These are phyloP conservation scores for Aspergillus costaricaensis DNA, from an alignment of 2,329 filamentous ascomycete genomes.

Conservation along the genomic window DNA sequence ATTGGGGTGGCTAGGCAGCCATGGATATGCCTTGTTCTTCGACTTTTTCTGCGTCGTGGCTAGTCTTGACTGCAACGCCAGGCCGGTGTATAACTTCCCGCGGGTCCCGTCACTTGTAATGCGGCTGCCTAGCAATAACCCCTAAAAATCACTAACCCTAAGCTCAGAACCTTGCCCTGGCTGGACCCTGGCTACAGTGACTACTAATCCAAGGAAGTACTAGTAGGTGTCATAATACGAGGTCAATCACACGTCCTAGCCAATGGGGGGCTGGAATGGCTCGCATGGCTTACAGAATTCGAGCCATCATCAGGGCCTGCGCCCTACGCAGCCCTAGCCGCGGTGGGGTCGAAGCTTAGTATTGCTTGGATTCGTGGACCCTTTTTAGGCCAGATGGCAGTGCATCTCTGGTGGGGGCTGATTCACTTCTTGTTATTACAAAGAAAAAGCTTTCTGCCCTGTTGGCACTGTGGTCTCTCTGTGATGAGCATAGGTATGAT, in stretches of 20 bases:
- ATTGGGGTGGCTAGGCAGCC: too few species aligned
- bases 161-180: neutral
- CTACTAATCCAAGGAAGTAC: too few species aligned
- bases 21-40: too few species aligned
- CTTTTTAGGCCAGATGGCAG: neutral
- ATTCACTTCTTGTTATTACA: too few species aligned
- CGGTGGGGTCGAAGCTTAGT: slow-evolving; percentile 1
- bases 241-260: neutral
- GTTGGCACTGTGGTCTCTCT: too few species aligned
- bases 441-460: too few species aligned
- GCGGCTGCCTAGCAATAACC: neutral
- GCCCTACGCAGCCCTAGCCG: slow-evolving; percentile 1
- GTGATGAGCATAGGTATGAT: too few species aligned
- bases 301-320: neutral
- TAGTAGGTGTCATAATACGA: too few species aligned
- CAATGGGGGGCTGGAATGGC: neutral
- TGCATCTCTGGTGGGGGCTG: neutral
- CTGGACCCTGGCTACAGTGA: neutral
- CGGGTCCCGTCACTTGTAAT: neutral
- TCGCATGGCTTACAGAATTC: neutral
- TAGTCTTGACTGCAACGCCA: too few species aligned
- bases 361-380: neutral
- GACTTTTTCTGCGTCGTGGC: too few species aligned
- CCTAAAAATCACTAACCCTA: neutral
- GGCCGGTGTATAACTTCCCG: neutral